phyloP scores from a whole-genome alignment of 495 filamentous ascomycete genomes.

The Aspergillus asperescens region DNA sequence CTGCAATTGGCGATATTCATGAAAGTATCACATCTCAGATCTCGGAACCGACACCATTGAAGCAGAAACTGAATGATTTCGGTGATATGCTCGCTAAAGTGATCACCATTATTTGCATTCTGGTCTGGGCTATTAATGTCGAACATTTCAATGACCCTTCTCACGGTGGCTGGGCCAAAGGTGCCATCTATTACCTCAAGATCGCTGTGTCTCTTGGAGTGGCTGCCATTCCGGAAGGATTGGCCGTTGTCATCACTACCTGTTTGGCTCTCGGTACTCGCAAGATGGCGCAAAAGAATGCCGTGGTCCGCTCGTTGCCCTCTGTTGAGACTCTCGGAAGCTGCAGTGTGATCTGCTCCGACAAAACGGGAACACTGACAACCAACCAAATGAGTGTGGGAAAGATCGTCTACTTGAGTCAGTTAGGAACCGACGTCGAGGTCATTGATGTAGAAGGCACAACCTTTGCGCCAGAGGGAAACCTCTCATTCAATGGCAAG shows the following conservation, averaged over 20 bases:
- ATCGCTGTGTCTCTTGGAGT: slow-evolving; percentile 98
- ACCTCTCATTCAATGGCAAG: slow-evolving; percentile 62
- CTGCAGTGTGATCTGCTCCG: slow-evolving; percentile 99
- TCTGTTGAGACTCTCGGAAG: slow-evolving; percentile 98
- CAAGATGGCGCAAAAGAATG: slow-evolving; percentile 98
- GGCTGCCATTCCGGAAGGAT: slow-evolving; percentile 93
- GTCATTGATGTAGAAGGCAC: slow-evolving; percentile 91
- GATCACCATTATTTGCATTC: slow-evolving; percentile 90
- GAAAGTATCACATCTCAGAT: slow-evolving; percentile 98
- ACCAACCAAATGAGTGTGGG: slow-evolving; percentile 99
- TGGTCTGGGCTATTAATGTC: slow-evolving; percentile 98
- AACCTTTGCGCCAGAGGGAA: slow-evolving; percentile 82
- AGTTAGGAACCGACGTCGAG: slow-evolving; percentile 67
- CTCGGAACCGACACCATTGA: slow-evolving; percentile 92
- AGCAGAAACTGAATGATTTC: slow-evolving; percentile 98
- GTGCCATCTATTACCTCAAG: slow-evolving; percentile 99
- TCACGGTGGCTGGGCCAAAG: slow-evolving; percentile 93
- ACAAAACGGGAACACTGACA: slow-evolving; percentile 97
- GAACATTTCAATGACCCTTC: slow-evolving; percentile 92
- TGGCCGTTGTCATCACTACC: slow-evolving; percentile 96
- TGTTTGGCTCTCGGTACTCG: slow-evolving; percentile 92
- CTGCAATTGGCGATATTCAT: slow-evolving; percentile 98
- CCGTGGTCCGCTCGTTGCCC: slow-evolving; percentile 89
- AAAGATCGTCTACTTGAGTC: slow-evolving; percentile 78
- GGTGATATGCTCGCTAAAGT: slow-evolving; percentile 96